phyloP scores from a whole-genome alignment of 164 flowering plant species.

The Vitis riparia region DNA sequence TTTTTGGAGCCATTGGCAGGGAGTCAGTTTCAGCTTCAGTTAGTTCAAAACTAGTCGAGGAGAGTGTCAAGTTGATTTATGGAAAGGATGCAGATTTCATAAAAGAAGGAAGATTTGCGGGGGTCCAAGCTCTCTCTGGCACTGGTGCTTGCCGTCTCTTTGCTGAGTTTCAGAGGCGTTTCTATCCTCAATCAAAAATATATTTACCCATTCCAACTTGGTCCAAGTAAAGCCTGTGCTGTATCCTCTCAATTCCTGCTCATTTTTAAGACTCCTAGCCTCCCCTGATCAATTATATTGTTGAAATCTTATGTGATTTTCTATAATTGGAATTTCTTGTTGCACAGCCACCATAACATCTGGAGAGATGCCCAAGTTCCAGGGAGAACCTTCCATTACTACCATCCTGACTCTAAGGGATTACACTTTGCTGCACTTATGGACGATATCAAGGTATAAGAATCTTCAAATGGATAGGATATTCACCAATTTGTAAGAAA shows the following conservation, averaged over 20 bases:
- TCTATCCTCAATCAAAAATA: constrained; percentile 25
- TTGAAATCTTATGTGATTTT: background rate
- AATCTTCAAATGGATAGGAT: background rate
- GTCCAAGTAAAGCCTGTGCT: constrained; percentile 31
- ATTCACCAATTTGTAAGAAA: background rate
- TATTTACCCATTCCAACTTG: constrained; percentile 40
- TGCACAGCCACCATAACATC: constrained; percentile 35
- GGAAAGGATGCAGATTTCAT: constrained; percentile 30
- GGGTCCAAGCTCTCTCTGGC: constrained; percentile 40
- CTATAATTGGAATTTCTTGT: background rate
- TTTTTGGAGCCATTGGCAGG: constrained; percentile 14
- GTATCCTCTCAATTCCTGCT: background rate
- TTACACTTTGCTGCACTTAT: constrained; percentile 33
- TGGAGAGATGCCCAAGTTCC: constrained; percentile 48
- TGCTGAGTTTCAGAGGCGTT: constrained; percentile 40
- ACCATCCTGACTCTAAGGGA: constrained; percentile 33
- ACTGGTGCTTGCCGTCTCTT: constrained; percentile 46
- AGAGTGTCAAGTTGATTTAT: constrained; percentile 31
- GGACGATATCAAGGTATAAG: constrained; percentile 38
- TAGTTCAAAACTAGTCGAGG: constrained; percentile 30
- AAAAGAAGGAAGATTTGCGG: constrained; percentile 35
- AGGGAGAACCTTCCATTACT: constrained; percentile 32
- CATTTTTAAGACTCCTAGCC: too few relatives aligned
- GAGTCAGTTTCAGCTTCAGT: constrained; percentile 27
- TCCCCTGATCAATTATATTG: too few relatives aligned